Base-by-base conservation (phyloP, 2,329 filamentous ascomycete genomes). In the Purpureocillium takamizusanense region DNA sequence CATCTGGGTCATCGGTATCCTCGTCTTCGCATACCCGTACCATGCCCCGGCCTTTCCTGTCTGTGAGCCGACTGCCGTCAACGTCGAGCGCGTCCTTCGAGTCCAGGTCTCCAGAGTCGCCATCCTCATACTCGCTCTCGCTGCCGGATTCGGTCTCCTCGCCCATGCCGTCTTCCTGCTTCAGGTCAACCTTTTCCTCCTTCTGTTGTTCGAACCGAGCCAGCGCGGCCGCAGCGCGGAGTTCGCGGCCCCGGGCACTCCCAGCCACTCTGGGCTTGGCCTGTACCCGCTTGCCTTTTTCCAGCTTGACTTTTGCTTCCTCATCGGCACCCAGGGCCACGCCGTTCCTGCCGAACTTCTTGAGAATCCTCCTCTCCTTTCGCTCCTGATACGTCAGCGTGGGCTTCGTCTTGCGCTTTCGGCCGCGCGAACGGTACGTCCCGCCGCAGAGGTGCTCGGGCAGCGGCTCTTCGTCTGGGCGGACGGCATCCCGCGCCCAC, bases 391-490 rank as follows among this genome's bases (percentile, higher is more conserved):
- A 86, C 6, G 72, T 78, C 23, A 81, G 50, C 33, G 66, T 61
- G 21, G 68, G 63, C 48, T 72, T 70, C 2, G 54, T 63, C 51
- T 72, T 73, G 38, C 72, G 66, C 54, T 76, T 81, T 40, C 75
- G 67, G 45, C 70, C 67, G 30, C 70, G 60, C 1, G 78, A 78
- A 35, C 75, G 68, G 55, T 83, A 94, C 4, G 85, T 88, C 2
- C 87, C 87, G 45, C 87, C 87, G 51, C 87, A 94, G 1, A 92
- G 64, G 55, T 87, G 79, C 52, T 86, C 75, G 0, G 82, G 77
- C 33, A 86, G 61, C 13, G 66, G 21, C 21, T 25, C 55, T 44
- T 84, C 78, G 28, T 69, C 67, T 0, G 68, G 65, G 2, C 59
- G 57, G 9, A 77, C 63, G 1, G 65, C 67, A 34, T 78, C 70